Evolutionary conservation across 1,284 basidiomycete species (phyloP), one percentile per base, ranked within the genome.

Genomic region (Macrocystidia cucumis): DNA sequence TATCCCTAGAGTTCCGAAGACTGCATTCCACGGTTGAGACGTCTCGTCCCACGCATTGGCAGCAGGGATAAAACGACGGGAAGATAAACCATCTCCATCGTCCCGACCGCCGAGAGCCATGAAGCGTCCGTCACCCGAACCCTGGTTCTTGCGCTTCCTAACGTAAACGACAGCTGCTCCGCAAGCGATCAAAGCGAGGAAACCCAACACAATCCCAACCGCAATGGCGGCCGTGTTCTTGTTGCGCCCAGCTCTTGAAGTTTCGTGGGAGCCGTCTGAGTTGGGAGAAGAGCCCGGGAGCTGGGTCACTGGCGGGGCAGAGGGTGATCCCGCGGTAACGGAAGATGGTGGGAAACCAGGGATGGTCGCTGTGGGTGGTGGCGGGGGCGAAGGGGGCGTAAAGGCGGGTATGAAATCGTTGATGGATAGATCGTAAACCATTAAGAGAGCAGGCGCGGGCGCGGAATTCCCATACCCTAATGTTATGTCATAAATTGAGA

Each of bases 381-480:
- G 47, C 5, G 62, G 37, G 12, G 59, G 55, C 2, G 63, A 32
- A 6, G 60, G 61, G 8, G 72, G 69, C 2, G 57, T 60, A 44
- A 60, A 76, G 6, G 58, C 50, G 2, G 66, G 42, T 2, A 56
- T 45, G 44, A 68, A 74, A 1, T 55, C 42, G 23, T 49, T 47
- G 11, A 42, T 51, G 11, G 56, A 50, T 6, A 60, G 54, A 48
- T 83, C 62, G 52, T 70, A 87, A 22, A 85, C 57, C 26, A 65
- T 58, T 13, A 86, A 40, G 12, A 59, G 45, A 19, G 72, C 57
- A 27, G 74, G 55, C 13, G 72, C 72, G 8, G 78, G 69, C 1
- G 62, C 64, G 48, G 61, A 65, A 30, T 61, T 45, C 24, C 60
- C 65, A 46, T 79, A 86, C 9, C 80, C 82, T 87, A 35, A 21